Percentiles rank a stretch among this genome's conserved stretches.
Evolutionary conservation across 108 stramenopile species (phyloP).

Genomic region (Epipyxis sp.): DNA sequence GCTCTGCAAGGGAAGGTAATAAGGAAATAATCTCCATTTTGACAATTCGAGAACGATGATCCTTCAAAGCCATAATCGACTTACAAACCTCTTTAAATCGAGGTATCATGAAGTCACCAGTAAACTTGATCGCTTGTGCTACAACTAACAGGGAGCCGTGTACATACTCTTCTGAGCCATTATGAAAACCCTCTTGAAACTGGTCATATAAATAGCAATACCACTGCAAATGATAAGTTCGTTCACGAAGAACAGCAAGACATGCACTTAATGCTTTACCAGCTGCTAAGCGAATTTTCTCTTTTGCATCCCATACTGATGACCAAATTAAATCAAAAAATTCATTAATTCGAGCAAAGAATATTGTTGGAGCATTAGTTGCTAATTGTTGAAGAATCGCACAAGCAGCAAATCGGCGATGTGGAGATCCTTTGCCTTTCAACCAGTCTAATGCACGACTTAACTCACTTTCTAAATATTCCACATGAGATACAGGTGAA

Average conservation of each 20-base stretch:
- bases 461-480: constrained; percentile 87
- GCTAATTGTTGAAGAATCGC: constrained; percentile 80
- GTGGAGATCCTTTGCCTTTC: constrained; percentile 23
- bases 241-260: constrained; percentile 37
- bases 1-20: constrained; percentile 77
- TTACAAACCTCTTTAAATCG: constrained; percentile 81
- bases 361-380: constrained; percentile 78
- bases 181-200: constrained; percentile 31
- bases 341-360: constrained; percentile 76
- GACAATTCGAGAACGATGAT: constrained; percentile 67
- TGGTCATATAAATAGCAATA: constrained; percentile 46
- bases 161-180: constrained; percentile 31
- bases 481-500: constrained; percentile 43
- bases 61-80: constrained; percentile 68
- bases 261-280: constrained; percentile 76
- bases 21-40: constrained; percentile 75
- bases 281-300: constrained; percentile 80
- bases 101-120: constrained; percentile 85
- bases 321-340: constrained; percentile 81
- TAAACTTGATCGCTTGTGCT: constrained; percentile 72
- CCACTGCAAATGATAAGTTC: constrained; percentile 38
- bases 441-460: constrained; percentile 87
- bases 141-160: constrained; percentile 86
- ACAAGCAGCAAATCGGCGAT: constrained; percentile 74
- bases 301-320: constrained; percentile 71